Evolutionary conservation across 805 yeast species (phyloP), one percentile per base, ranked within the genome.

Genomic region (Metschnikowia orientalis): DNA sequence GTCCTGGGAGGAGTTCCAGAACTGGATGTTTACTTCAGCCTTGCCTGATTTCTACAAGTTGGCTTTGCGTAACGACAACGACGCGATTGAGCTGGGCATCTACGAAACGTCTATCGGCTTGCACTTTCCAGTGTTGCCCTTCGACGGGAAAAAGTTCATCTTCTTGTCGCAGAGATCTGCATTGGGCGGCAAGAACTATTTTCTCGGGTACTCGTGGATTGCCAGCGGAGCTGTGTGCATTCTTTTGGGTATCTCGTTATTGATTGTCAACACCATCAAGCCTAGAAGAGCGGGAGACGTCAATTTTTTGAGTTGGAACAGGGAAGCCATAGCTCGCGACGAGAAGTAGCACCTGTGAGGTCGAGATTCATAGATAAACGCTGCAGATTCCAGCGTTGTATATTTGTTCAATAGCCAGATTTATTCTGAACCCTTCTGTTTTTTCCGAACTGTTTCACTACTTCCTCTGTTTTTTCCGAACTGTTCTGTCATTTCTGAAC

Each of bases 91-190:
- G 8, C 62, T 65, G 4, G 92, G 92, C 23, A 66, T 66, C 8
- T 84, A 83, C 50, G 77, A 81, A 55, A 61, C 80, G 13, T 60
- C 70, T 23, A 69, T 81, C 23, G 92, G 88, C 0, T 63, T 83
- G 41, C 88, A 84, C 47, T 84, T 83, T 77, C 94, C 94, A 4
- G 90, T 83, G 2, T 61, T 66, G 15, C 77, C 74, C 21, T 84
- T 69, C 54, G 61, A 77, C 5, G 90, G 90, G 35, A 71, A 73
- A 36, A 84, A 84, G 55, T 75, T 71, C 35, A 56, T 84, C 16
- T 83, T 75, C 48, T 44, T 84, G 17, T 73, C 85, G 4, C 86
- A 86, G 25, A 71, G 85, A 40, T 77, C 86, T 2, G 79, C 73
- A 4, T 71, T 80, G 42, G 94, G 94, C 10, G 90, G 92, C 15